Percentiles rank a stretch among this genome's conserved stretches.
Conservation (phyloP, 2,329 filamentous ascomycete genomes). For the Penicillium thymicola region DNA sequence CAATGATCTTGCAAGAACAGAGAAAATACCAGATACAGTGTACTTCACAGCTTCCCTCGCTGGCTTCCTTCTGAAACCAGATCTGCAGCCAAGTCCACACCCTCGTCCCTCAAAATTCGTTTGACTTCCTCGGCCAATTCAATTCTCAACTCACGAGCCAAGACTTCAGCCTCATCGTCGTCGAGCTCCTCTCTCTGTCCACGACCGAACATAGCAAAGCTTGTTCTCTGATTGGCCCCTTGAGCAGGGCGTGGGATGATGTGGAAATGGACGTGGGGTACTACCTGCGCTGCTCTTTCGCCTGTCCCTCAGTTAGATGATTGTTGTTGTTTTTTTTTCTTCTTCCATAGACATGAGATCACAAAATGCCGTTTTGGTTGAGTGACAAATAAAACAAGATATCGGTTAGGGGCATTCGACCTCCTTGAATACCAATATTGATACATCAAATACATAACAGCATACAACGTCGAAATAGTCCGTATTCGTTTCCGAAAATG, state of each 20-base stretch:
- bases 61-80: slow-evolving; percentile 2
- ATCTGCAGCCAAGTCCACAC: slow-evolving; percentile 33
- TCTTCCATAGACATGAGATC: not conserved
- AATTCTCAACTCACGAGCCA: slow-evolving; percentile 38
- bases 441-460: not conserved
- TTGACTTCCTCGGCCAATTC: slow-evolving; percentile 38
- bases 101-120: slow-evolving; percentile 35
- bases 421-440: slow-evolving; percentile 5
- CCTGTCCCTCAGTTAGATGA: slow-evolving; percentile 44
- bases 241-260: slow-evolving; percentile 73
- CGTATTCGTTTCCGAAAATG: not conserved
- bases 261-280: slow-evolving; percentile 92
- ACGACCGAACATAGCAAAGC: slow-evolving; percentile 47
- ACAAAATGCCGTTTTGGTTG: not conserved
- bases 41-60: slow-evolving; percentile 23
- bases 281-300: slow-evolving; percentile 82
- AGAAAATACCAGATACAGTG: not conserved
- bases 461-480: not conserved
- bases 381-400: not conserved
- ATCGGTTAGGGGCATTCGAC: not conserved
- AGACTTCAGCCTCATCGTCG: slow-evolving; percentile 42
- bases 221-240: slow-evolving; percentile 26
- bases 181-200: slow-evolving; percentile 48
- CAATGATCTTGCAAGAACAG: not conserved
- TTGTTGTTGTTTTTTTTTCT: not conserved